Base-by-base conservation (phyloP, 2,329 filamentous ascomycete species). In the Lasiodiplodia hormozganensis region DNA sequence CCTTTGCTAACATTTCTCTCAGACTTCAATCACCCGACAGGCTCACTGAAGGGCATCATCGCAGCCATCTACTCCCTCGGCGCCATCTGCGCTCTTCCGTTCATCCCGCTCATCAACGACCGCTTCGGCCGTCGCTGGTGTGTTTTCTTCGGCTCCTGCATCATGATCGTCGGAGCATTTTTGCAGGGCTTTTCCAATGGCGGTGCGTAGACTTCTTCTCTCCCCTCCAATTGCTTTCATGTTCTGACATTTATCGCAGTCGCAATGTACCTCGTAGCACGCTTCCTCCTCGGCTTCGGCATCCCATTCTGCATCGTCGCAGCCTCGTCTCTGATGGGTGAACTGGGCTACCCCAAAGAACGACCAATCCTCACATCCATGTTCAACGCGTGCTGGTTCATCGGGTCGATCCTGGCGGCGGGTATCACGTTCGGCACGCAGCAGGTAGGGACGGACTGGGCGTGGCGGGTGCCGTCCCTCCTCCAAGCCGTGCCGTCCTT, bases 341-440 rank as follows among this genome's bases (percentile, higher is more conserved):
- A 91, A 80, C 85, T 91, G 70, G 88, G 86, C 79, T 89, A 91
- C 74, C 89, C 89, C 31, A 89, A 91, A 74, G 89, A 92, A 74
- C 87, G 89, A 74, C 89, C 85, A 31, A 86, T 85, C 40, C 83
- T 91, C 56, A 91, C 89, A 0, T 84, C 89, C 18, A 83, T 91
- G 69, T 91, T 91, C 79, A 91, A 91, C 77, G 90, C 87, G 72
- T 78, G 90, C 65, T 92, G 88, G 88, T 89, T 90, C 75, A 76
- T 88, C 68, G 88, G 87, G 57, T 79, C 81, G 49, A 79, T 84
- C 25, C 69, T 89, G 62, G 87, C 89, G 31, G 87, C 87, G 4
- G 87, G 86, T 80, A 83, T 90, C 64, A 87, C 88, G 43, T 90
- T 88, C 82, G 89, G 87, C 40, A 91, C 89, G 0, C 80, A 85